Conservation (phyloP, 1,284 basidiomycete species). For the Papiliotrema flavescens region DNA sequence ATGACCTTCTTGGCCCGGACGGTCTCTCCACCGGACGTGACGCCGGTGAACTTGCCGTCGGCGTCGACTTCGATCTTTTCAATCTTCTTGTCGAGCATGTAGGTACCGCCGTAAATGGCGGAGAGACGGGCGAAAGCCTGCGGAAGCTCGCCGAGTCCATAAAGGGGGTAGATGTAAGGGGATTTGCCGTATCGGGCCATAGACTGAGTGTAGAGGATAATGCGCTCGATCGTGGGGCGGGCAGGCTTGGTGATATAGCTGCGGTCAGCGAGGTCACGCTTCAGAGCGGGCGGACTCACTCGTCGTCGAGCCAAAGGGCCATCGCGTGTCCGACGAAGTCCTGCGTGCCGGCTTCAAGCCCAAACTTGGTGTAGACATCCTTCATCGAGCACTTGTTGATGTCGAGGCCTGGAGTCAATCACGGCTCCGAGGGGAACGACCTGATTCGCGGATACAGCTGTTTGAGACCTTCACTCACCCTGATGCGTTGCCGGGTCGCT, state of each 20-base stretch:
- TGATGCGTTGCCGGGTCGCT: constrained; percentile 93
- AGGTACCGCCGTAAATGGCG: constrained; percentile 98
- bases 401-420: constrained; percentile 61
- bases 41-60: constrained; percentile 85
- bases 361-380: constrained; percentile 92
- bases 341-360: constrained; percentile 93
- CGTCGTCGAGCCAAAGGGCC: constrained; percentile 96
- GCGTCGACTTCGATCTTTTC: constrained; percentile 86
- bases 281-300: constrained; percentile 58
- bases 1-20: constrained; percentile 98
- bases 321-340: constrained; percentile 99
- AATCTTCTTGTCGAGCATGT: constrained; percentile 98
- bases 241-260: constrained; percentile 93
- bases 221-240: constrained; percentile 86
- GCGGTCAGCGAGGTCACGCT: neutral
- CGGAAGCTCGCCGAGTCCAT: constrained; percentile 97
- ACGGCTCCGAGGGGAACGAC: no score
- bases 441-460: no score
- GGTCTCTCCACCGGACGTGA: constrained; percentile 83
- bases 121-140: constrained; percentile 97
- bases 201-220: constrained; percentile 94
- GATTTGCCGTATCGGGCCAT: constrained; percentile 99
- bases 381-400: constrained; percentile 87
- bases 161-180: constrained; percentile 98
- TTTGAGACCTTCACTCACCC: constrained; percentile 64